Base-by-base conservation (phyloP, 495 filamentous ascomycete species). In the Clohesyomyces aquaticus region DNA sequence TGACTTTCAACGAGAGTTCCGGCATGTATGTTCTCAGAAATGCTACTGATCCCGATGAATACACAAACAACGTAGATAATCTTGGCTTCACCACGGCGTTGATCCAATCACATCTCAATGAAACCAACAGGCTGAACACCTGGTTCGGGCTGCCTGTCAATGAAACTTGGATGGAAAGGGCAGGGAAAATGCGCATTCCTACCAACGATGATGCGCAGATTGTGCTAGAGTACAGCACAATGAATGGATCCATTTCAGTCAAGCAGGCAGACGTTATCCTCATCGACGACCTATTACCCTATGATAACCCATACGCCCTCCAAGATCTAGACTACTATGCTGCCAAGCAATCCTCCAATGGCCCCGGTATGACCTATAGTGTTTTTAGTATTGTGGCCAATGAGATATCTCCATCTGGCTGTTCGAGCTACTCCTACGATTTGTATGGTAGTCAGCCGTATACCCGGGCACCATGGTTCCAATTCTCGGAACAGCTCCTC, bases 41-140 rank as follows among this genome's bases (percentile, higher is more conserved):
- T 66, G 89, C 89, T 81, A 92, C 89, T 0, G 89, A 92, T 74
- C 89, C 89, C 76, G 87, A 90, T 69, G 87, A 90, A 73, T 90
- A 88, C 67, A 88, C 87, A 4, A 91, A 92, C 67, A 77, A 84
- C 28, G 73, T 88, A 19, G 81, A 88, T 67, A 88, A 89, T 22
- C 86, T 87, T 45, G 88, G 85, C 23, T 92, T 84, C 69, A 91
- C 89, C 0, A 88, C 89, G 77, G 82, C 87, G 0, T 75, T 88
- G 9, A 84, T 89, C 58, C 57, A 83, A 77, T 32, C 76, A 79
- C 69, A 87, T 81, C 16, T 80, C 83, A 61, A 75, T 62, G 74
- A 81, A 52, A 83, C 85, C 10, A 87, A 87, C 64, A 35, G 68
- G 3, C 82, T 88, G 67, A 83, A 84, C 29, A 63, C 75, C 18